Base-by-base conservation (phyloP, 129 eudicot genomes). In the Flaveria linearis region DNA sequence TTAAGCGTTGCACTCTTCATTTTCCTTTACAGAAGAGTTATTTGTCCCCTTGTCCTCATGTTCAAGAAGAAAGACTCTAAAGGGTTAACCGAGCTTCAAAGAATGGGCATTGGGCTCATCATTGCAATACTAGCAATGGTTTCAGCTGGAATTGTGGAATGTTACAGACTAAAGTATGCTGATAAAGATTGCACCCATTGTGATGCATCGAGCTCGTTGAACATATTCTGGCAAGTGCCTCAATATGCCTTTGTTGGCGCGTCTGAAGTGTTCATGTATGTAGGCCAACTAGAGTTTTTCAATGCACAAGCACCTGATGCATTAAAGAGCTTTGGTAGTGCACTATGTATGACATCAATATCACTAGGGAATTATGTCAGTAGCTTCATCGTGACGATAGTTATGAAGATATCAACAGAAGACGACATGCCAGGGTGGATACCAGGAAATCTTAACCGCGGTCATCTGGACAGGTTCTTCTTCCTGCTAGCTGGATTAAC, bases 291-390 rank as follows among this genome's bases (percentile, higher is more conserved):
- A 0, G 99, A 94, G 85, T 94, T 94, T 74, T 94, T 94, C 84
- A 94, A 91, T 18, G 93, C 96, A n/a, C 96, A 94, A 71, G 91
- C 97, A 17, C 99, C 99, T 3, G 96, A 89, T 69, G 96, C 97
- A 1, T 86, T 94, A 2, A 94, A 94, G 82, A 91, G 97, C 82
- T 91, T 94, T 18, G 97, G 99, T 42, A 94, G 97, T 81, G 97
- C 97, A 25, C 96, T 94, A 55, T 94, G 97, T 67, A 91, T 94
- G 97, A 91, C 96, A n/a, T 91, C 99, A 1, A 91, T 94, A 70
- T 94, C 99, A 1, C 85, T 94, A 7, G 99, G 99, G 63, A 91
- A 91, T 74, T 94, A 91, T 12, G 99, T 91, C 4, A 94, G 99
- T 76, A 87, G 94, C 81, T 76, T 94, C 76, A 79, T 94, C 0